Conservation (phyloP, 805 yeast genomes). For the Saccharomycopsis schoenii region DNA sequence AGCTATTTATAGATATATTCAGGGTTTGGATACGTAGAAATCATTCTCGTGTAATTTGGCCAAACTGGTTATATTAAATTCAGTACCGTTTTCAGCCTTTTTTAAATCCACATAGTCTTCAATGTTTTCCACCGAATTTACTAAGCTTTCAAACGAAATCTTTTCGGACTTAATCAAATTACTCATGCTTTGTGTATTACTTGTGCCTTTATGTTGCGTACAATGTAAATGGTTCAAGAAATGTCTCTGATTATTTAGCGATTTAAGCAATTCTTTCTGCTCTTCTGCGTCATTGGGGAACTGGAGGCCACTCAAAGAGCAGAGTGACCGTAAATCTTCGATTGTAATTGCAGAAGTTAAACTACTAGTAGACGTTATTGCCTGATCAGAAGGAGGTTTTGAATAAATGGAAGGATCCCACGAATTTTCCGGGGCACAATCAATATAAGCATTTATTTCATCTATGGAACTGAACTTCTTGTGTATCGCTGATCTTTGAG, state of each 20-base stretch:
- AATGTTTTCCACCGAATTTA: neutral
- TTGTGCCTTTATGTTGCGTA: neutral
- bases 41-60: conserved; percentile 6
- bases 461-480: neutral
- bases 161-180: neutral
- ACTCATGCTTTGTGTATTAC: neutral
- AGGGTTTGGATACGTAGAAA: conserved; percentile 7
- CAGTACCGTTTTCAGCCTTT: conserved; percentile 1
- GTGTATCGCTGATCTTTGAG: neutral
- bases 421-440: neutral
- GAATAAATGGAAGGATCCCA: conserved; percentile 13
- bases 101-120: neutral
- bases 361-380: neutral
- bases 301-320: conserved; percentile 7
- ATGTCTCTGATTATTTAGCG: conserved; percentile 11
- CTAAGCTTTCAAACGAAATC: neutral
- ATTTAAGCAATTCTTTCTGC: conserved; percentile 2
- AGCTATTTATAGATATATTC: too few species aligned
- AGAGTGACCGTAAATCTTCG: neutral
- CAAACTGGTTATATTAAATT: neutral
- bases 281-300: neutral
- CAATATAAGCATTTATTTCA: conserved; percentile 4
- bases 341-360: neutral
- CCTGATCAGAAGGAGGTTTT: neutral
- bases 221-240: conserved; percentile 12